Conservation (phyloP, 495 filamentous ascomycete species). For the Podospora appendiculata region DNA sequence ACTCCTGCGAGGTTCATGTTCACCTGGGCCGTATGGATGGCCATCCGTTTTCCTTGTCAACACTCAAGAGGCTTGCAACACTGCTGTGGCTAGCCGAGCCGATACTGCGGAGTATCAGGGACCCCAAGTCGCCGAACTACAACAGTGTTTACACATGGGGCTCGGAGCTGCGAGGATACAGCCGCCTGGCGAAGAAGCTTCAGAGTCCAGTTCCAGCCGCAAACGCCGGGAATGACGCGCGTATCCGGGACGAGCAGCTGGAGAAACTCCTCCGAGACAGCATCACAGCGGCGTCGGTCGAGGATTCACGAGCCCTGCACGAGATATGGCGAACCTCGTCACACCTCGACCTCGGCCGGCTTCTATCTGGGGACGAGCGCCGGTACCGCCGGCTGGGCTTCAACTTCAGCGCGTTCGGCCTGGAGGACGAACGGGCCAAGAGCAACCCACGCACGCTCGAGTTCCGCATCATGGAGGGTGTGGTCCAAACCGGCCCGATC, state of each 20-base stretch:
- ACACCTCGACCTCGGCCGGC: constrained; percentile 14
- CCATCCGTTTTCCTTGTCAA: constrained; percentile 12
- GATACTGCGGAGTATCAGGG: constrained; percentile 20
- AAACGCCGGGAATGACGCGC: not conserved
- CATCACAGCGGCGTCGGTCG: not conserved
- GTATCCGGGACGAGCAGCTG: constrained; percentile 8
- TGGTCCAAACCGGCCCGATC: constrained; percentile 8
- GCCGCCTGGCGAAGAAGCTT: constrained; percentile 13
- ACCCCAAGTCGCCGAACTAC: constrained; percentile 24
- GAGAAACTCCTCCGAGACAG: not conserved
- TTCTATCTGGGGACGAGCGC: constrained; percentile 17
- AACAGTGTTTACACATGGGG: constrained; percentile 25
- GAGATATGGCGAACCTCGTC: constrained; percentile 15
- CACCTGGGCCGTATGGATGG: constrained; percentile 23
- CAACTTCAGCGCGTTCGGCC: constrained; percentile 27
- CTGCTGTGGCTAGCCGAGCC: constrained; percentile 23
- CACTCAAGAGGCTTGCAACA: constrained; percentile 20
- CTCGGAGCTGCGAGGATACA: constrained; percentile 13
- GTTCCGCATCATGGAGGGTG: constrained; percentile 29
- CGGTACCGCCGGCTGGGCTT: constrained; percentile 22
- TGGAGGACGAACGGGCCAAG: constrained; percentile 22
- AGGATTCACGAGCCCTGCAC: constrained; percentile 8
- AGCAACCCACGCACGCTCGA: constrained; percentile 22
- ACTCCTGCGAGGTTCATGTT: constrained; percentile 24
- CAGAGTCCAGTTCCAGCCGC: too few relatives aligned